Evolutionary conservation across 2,329 filamentous ascomycete genomes (phyloP), one percentile per base, ranked within the genome.

Genomic region (Alternaria sp.): DNA sequence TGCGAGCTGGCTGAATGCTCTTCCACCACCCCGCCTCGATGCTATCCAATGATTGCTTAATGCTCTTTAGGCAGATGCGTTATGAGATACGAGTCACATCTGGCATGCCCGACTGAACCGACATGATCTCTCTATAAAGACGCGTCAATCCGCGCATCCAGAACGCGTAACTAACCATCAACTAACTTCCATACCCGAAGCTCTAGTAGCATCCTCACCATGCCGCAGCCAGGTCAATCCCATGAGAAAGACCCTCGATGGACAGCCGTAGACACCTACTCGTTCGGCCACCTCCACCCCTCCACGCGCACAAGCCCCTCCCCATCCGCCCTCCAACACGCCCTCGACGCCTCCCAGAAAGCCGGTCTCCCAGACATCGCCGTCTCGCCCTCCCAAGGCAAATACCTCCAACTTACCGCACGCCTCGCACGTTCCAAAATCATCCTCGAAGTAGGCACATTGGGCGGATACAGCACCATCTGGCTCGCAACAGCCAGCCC

Each of bases 381-480:
- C 45, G 78, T 79, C 9, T 77, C 75, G 8, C 64, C 72, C 12
- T 68, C 74, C 1, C 76, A 78, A 32, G 77, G 76, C 49, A 80
- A 79, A 58, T 77, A 68, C 67, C 71, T 80, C 17, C 73, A 74
- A 40, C 70, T 79, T 2, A 76, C 78, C 59, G 74, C 74, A 11
- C 71, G 73, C 28, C 61, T 77, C 17, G 54, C 73, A 2, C 67
- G 65, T 25, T 75, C 74, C 19, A 72, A 70, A 57, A 70, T 73
- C 49, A 66, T 76, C 7, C 83, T 88, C 36, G 86, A 89, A 70
- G 77, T 88, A 51, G 86, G 86, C 23, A 87, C 85, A 0, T 72
- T 88, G 25, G 86, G 86, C 12, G 86, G 82, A 8, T 88, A 86
- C 72, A 83, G 82, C 1, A 81, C 83, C 13, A 85, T 87, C 57